These are phyloP conservation scores for Roridomyces roridus DNA, from an alignment of 768 basidiomycete genomes.

Conservation along the genomic window DNA sequence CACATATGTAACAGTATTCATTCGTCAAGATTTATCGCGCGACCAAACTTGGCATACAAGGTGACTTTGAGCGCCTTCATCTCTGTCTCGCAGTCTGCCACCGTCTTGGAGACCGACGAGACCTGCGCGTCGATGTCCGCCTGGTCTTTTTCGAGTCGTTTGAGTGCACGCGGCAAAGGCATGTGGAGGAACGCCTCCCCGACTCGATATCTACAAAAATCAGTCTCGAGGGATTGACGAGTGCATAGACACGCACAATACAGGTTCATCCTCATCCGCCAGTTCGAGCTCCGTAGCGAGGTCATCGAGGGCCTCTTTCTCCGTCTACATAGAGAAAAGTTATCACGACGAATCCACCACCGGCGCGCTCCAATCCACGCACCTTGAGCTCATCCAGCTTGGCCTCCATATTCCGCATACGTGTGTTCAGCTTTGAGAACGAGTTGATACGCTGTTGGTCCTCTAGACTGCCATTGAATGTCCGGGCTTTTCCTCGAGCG, in stretches of 20 bases:
- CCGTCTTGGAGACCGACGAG: constrained; percentile 50
- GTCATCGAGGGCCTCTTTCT: constrained; percentile 94
- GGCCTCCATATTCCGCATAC: constrained; percentile 74
- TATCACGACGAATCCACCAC: too few relatives aligned
- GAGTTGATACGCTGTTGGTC: constrained; percentile 92
- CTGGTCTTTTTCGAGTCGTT: constrained; percentile 76
- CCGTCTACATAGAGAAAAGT: too few relatives aligned
- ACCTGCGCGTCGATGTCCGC: constrained; percentile 62
- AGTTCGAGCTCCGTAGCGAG: constrained; percentile 87
- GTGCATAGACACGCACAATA: constrained; percentile 62
- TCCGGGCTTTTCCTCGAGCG: not conserved
- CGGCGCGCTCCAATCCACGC: too few relatives aligned
- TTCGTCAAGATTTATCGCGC: constrained; percentile 91
- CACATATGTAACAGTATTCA: constrained; percentile 31
- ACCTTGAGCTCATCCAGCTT: constrained; percentile 80
- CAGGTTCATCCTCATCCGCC: constrained; percentile 80
- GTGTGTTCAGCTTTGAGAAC: constrained; percentile 90
- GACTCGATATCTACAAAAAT: constrained; percentile 75
- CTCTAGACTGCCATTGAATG: constrained; percentile 43
- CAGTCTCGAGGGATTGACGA: not conserved
- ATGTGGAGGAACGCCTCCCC: constrained; percentile 91
- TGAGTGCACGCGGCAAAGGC: constrained; percentile 67
- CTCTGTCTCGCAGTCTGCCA: constrained; percentile 69
- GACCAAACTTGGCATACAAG: constrained; percentile 91
- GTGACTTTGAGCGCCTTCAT: constrained; percentile 84